A percentile compares a stretch with the other conserved stretches of the same genome.
These are phyloP conservation scores for Malassezia obtusa DNA, from an alignment of 1,284 basidiomycete species.

Conservation along the genomic window DNA sequence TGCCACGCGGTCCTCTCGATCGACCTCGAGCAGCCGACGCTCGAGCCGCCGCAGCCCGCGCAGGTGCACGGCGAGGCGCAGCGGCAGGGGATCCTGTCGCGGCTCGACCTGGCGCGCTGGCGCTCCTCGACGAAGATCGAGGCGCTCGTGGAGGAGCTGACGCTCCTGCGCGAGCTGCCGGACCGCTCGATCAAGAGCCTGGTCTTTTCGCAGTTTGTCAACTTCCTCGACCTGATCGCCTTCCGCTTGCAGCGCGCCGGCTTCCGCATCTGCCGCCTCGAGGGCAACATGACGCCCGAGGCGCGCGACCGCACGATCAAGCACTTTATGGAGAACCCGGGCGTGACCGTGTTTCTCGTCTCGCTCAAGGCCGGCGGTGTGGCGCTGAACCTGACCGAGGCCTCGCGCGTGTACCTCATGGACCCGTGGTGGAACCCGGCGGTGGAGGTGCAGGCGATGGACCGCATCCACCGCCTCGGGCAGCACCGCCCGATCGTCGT, in stretches of 20 bases:
- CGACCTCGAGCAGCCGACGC: slow-evolving; percentile 81
- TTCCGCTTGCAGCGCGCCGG: slow-evolving; percentile 84
- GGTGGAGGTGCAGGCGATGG: slow-evolving; percentile 66
- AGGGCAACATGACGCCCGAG: slow-evolving; percentile 93
- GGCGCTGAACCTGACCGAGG: slow-evolving; percentile 52
- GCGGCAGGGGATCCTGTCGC: slow-evolving; percentile 84
- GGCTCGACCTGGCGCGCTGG: slow-evolving; percentile 80
- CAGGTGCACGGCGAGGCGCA: slow-evolving; percentile 46
- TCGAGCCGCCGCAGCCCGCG: slow-evolving; percentile 65
- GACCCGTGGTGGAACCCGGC: slow-evolving; percentile 48
- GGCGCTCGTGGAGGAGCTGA: slow-evolving; percentile 86
- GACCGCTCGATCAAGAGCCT: slow-evolving; percentile 91
- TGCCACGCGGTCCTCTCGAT: slow-evolving; percentile 89
- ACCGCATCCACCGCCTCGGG: slow-evolving; percentile 73
- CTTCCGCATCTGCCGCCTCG: slow-evolving; percentile 75
- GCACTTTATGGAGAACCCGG: slow-evolving; percentile 86
- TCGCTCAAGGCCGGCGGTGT: slow-evolving; percentile 90
- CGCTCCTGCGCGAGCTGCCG: slow-evolving; percentile 62
- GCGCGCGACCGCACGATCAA: slow-evolving; percentile 89
- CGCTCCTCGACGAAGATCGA: slow-evolving; percentile 94
- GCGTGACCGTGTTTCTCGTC: slow-evolving; percentile 92
- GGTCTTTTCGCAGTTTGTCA: slow-evolving; percentile 89
- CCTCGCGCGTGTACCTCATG: slow-evolving; percentile 46
- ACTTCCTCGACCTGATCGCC: slow-evolving; percentile 69
- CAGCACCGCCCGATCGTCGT: slow-evolving; percentile 71